Percentiles rank a stretch among this genome's conserved stretches.
Evolutionary conservation across 2,329 filamentous ascomycete species (phyloP).

Genomic region (Ophiostoma piceae): DNA sequence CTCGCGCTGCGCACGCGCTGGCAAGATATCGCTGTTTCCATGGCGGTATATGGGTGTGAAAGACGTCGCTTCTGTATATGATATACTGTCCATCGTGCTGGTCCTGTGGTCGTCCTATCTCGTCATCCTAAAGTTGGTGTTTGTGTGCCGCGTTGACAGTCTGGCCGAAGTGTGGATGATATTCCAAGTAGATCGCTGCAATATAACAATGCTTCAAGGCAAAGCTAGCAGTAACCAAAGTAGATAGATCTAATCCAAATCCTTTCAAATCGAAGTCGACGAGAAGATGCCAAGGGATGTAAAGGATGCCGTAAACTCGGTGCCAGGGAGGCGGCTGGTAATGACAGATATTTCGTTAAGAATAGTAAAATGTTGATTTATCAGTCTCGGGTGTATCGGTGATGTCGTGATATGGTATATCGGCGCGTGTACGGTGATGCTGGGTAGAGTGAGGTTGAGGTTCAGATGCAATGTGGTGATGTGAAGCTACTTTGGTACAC

Average conservation of each 20-base stretch:
- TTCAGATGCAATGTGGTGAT: neutral
- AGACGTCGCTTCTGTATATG: neutral
- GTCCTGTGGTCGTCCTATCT: neutral
- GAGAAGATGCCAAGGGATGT: neutral
- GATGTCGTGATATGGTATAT: neutral
- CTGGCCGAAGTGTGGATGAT: neutral
- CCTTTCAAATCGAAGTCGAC: neutral
- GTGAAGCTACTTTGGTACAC: neutral
- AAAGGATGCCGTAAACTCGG: neutral
- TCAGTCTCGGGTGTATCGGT: neutral
- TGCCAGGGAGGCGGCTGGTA: neutral
- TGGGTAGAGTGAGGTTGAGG: neutral
- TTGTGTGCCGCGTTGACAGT: neutral
- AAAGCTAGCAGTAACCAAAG: neutral
- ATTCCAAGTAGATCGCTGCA: neutral
- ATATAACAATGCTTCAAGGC: neutral
- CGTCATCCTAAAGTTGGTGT: neutral
- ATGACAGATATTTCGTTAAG: neutral
- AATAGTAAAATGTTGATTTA: neutral
- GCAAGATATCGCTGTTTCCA: constrained; percentile 21
- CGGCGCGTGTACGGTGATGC: neutral
- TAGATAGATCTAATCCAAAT: neutral
- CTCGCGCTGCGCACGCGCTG: constrained; percentile 17
- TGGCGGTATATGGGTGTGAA: constrained; percentile 16
- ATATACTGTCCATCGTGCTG: constrained; percentile 4